phyloP scores from a whole-genome alignment of 257 asterid species.

The Solanum bulbocastanum region DNA sequence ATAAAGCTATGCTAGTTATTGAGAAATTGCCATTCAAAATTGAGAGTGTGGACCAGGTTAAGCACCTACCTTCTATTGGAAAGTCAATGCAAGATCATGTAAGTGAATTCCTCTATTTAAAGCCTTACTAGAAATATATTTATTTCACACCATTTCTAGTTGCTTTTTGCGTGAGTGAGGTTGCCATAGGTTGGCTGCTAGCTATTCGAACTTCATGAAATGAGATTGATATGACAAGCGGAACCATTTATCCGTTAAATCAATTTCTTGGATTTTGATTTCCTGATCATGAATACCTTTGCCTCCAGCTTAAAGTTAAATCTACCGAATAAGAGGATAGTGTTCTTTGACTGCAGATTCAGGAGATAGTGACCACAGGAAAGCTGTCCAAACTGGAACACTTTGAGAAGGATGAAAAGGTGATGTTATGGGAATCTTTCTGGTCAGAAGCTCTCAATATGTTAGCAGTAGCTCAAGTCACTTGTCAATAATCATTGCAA shows the following conservation, averaged over 20 bases:
- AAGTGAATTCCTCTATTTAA: slow-evolving; percentile 13
- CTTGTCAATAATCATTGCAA: not conserved
- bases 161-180: not conserved
- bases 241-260: not conserved
- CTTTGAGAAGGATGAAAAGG: slow-evolving; percentile 94
- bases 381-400: slow-evolving; percentile 90
- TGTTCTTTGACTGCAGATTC: slow-evolving; percentile 55
- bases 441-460: not conserved
- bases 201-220: not conserved
- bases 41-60: slow-evolving; percentile 79
- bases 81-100: slow-evolving; percentile 93
- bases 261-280: not conserved
- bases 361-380: slow-evolving; percentile 90
- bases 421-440: slow-evolving; percentile 11
- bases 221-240: not conserved
- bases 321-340: not conserved
- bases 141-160: not conserved
- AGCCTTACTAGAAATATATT: not conserved
- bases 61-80: slow-evolving; percentile 73
- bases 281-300: not conserved
- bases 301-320: not conserved
- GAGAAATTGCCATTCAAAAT: slow-evolving; percentile 87
- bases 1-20: slow-evolving; percentile 83
- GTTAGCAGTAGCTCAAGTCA: not conserved
- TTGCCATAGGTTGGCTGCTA: not conserved